Conservation (phyloP, 805 yeast species). For the Ogataea zsoltii region DNA sequence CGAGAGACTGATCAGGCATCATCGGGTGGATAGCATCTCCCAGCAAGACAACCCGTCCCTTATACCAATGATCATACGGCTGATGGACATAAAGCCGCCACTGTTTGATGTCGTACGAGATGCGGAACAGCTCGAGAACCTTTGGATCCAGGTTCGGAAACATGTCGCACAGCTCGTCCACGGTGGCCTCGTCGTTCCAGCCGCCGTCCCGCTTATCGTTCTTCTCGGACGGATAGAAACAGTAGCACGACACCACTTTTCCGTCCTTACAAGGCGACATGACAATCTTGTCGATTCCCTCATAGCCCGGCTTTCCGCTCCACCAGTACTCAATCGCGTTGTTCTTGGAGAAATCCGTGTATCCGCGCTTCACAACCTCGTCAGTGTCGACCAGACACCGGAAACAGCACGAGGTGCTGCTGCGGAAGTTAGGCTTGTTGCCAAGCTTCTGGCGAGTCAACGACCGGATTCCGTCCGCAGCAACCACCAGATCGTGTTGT, state of each 20-base stretch:
- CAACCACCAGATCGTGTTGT: conserved; percentile 31
- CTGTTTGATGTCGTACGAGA: conserved; percentile 31
- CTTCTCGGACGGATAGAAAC: conserved; percentile 27
- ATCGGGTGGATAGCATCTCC: conserved; percentile 41
- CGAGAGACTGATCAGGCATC: conserved; percentile 27
- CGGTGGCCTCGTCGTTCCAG: conserved; percentile 27
- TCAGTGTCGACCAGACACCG: conserved; percentile 28
- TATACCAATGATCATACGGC: conserved; percentile 27
- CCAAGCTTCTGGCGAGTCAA: conserved; percentile 27
- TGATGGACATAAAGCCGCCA: conserved; percentile 32
- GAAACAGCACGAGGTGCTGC: conserved; percentile 28
- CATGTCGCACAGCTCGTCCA: conserved; percentile 21
- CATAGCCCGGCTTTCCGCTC: conserved; percentile 21
- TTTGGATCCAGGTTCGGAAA: conserved; percentile 26
- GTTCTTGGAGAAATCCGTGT: conserved; percentile 26
- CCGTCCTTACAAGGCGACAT: conserved; percentile 29
- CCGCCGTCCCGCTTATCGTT: conserved; percentile 23
- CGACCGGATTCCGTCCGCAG: conserved; percentile 36
- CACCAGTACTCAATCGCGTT: conserved; percentile 33
- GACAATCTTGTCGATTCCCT: conserved; percentile 28
- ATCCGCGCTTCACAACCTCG: conserved; percentile 21
- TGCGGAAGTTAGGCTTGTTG: conserved; percentile 17
- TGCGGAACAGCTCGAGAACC: conserved; percentile 25
- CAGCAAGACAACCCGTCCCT: conserved; percentile 32
- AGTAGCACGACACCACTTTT: conserved; percentile 29